phyloP scores from a whole-genome alignment of 2,329 filamentous ascomycete genomes.

The Penicillium sp. region DNA sequence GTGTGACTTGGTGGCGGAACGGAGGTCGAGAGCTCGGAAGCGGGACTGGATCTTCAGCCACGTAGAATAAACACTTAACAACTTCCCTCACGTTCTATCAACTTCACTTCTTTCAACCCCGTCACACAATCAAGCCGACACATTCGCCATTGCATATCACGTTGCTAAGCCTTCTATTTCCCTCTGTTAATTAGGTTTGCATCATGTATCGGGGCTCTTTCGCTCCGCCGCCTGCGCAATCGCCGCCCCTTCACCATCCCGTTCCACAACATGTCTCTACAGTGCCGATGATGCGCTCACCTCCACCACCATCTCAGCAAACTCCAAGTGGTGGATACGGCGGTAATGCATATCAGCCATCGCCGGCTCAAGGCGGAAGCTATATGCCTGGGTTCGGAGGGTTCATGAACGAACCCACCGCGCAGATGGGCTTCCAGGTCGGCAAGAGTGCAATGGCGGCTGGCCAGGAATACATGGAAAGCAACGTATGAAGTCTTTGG shows the following conservation, averaged over 20 bases:
- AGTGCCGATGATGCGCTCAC: slow-evolving; percentile 92
- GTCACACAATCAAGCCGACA: slow-evolving; percentile 3
- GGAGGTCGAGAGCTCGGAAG: slow-evolving; percentile 24
- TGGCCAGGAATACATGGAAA: slow-evolving; percentile 90
- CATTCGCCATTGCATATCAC: slow-evolving; percentile 3
- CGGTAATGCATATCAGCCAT: slow-evolving; percentile 49
- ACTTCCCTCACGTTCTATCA: slow-evolving; percentile 19
- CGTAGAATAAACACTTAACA: slow-evolving; percentile 32
- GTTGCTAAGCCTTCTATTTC: slow-evolving; percentile 13
- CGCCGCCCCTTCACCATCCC: slow-evolving; percentile 91
- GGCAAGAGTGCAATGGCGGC: slow-evolving; percentile 88
- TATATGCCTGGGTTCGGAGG: slow-evolving; percentile 68
- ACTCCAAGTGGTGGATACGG: slow-evolving; percentile 53
- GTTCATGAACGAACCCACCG: slow-evolving; percentile 93
- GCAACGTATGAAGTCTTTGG: slow-evolving; percentile 64
- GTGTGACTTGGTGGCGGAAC: slow-evolving; percentile 25
- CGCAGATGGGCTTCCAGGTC: slow-evolving; percentile 91
- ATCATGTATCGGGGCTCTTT: slow-evolving; percentile 83
- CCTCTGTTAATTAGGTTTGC: slow-evolving; percentile 9
- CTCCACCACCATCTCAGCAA: slow-evolving; percentile 73
- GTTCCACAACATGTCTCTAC: slow-evolving; percentile 98
- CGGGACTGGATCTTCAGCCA: slow-evolving; percentile 33
- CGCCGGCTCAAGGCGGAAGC: slow-evolving; percentile 40
- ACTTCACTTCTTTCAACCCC: slow-evolving; percentile 11
- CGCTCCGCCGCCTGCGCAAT: slow-evolving; percentile 68